Conservation (phyloP, 2,329 filamentous ascomycete species). For the Neofusicoccum cordaticola region DNA sequence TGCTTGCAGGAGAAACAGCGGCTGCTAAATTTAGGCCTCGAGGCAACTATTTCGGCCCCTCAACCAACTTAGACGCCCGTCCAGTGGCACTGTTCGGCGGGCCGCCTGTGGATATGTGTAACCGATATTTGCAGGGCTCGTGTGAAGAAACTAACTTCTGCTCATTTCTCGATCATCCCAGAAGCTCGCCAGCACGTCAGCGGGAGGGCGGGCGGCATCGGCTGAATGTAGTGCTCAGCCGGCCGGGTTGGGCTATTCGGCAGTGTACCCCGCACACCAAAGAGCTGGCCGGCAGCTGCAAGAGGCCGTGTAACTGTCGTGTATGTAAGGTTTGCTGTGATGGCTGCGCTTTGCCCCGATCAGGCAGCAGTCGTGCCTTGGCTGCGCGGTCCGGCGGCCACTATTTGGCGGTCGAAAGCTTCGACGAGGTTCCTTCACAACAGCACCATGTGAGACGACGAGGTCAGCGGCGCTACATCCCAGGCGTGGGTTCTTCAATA, state of each 20-base stretch:
- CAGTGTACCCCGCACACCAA: not conserved
- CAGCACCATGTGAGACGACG: not conserved
- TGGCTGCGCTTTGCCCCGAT: not conserved
- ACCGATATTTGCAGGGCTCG: no score
- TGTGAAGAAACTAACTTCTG: no score
- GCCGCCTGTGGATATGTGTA: not conserved
- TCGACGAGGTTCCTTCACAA: not conserved
- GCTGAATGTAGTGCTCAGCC: not conserved
- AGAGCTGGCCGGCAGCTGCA: not conserved
- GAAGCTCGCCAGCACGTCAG: not conserved
- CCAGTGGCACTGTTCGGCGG: not conserved
- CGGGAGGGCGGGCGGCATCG: not conserved
- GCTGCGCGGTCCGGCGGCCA: no score
- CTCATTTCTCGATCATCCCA: no score
- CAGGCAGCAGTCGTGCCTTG: not conserved
- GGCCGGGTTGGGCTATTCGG: not conserved
- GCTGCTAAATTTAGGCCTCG: not conserved
- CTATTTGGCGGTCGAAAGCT: not conserved
- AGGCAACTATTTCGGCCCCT: not conserved
- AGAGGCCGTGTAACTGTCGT: not conserved
- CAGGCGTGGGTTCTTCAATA: not conserved
- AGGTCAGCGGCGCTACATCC: constrained; percentile 8
- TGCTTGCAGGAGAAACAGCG: no score
- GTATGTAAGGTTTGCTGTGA: constrained; percentile 4
- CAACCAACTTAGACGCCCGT: no score